Evolutionary conservation across 805 yeast species (phyloP), one percentile per base, ranked within the genome.

Genomic region (Debaryomyces hansenii): DNA sequence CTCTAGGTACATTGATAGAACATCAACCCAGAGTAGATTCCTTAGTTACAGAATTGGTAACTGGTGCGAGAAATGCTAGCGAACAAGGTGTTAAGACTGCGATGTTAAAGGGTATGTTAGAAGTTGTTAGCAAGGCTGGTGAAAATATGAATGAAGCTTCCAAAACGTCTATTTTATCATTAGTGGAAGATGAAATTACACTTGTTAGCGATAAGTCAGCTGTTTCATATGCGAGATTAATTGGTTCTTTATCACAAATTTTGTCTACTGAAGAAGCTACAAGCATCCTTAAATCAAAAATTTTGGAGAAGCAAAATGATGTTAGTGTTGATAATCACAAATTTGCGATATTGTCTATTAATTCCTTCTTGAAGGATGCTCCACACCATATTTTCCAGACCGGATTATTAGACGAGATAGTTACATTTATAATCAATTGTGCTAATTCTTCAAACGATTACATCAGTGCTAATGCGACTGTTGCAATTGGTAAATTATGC

Each of bases 21-120:
- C 84, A 85, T 61, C 97, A 91, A 67, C 91, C 97, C 6, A 81
- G 97, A 60, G 91, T 92, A 45, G 99, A 92, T 64, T 96, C 97
- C 3, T 77, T 92, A 46, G 90, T 90, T 5, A 77, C 87, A 35
- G 98, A 92, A 62, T 75, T 91, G 50, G 83, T 90, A 11, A 67
- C 81, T 38, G 94, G 94, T 44, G 88, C 89, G 11, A 85, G 80
- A 57, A 73, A 75, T 47, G 75, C 87, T 16, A 73, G 75, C n/a
- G 83, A 81, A 49, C 68, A 69, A 38, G 92, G 90, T 44, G 90
- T 90, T 20, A 87, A 87, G 56, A 80, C 88, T 9, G 88, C 97
- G 0, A 87, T 91, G 86, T 74, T 90, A 57, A 82, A 82, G 57
- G 97, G 96, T 0, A 71, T 92, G 57, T 72, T 86, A 43, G 96